phyloP scores from a whole-genome alignment of 2,329 filamentous ascomycete species.

The Ascochyta lentis region DNA sequence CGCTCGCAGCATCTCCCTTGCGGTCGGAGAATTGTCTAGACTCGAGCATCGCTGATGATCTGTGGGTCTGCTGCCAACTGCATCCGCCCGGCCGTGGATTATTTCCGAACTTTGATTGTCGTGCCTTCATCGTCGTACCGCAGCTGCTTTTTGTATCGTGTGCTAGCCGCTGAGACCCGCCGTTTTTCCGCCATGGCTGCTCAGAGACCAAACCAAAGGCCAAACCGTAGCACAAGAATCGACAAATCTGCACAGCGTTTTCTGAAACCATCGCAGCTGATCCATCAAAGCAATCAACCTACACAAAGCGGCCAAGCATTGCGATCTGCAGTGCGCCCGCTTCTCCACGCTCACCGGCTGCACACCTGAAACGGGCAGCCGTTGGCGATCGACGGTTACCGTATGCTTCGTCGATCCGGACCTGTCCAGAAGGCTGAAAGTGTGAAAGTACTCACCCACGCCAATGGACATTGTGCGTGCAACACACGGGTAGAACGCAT shows the following conservation, averaged over 20 bases:
- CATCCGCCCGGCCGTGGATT: constrained; percentile 5
- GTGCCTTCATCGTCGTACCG: constrained; percentile 1
- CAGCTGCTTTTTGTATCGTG: constrained; percentile 10
- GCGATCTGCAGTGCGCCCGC: constrained; percentile 8
- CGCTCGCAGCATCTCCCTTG: constrained; percentile 8
- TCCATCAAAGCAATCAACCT: neutral
- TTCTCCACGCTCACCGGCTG: constrained; percentile 14
- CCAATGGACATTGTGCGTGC: neutral
- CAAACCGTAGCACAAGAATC: constrained; percentile 4
- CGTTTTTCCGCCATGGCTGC: neutral
- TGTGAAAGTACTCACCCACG: neutral
- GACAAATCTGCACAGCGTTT: neutral
- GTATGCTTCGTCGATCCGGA: constrained; percentile 1
- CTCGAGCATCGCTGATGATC: constrained; percentile 11
- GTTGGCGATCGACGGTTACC: constrained; percentile 7
- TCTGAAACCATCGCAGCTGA: constrained; percentile 1
- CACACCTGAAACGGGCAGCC: constrained; percentile 8
- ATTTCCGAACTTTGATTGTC: constrained; percentile 5
- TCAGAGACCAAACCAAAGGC: neutral
- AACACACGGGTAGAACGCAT: neutral
- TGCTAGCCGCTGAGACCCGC: constrained; percentile 5
- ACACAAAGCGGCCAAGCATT: constrained; percentile 10
- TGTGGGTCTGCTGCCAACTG: constrained; percentile 13
- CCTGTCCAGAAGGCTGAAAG: neutral
- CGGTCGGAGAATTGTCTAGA: constrained; percentile 20